Conservation (phyloP, 1,139 yeast species). For the Meyerozyma sp. region DNA sequence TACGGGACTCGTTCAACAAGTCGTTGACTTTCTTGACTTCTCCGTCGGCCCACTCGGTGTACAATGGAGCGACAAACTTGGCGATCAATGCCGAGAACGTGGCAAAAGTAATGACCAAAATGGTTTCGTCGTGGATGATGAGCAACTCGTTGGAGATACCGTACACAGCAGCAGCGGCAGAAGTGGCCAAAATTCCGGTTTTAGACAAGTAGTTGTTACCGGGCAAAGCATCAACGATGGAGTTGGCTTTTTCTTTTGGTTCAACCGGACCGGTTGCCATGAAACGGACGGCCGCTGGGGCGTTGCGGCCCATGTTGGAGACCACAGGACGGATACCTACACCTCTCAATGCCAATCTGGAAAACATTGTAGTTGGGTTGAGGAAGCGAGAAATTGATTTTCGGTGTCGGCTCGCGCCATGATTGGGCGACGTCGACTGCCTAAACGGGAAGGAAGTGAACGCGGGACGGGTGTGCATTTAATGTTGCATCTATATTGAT, state of each 20-base stretch:
- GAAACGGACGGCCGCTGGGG: conserved; percentile 51
- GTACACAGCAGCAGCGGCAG: conserved; percentile 89
- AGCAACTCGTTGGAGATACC: conserved; percentile 92
- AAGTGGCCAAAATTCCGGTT: conserved; percentile 92
- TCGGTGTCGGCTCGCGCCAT: conserved; percentile 21
- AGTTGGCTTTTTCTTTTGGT: conserved; percentile 87
- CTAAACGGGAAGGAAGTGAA: conserved; percentile 23
- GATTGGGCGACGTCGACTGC: conserved; percentile 38
- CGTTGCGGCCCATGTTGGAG: conserved; percentile 23
- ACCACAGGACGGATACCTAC: conserved; percentile 43
- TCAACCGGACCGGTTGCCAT: conserved; percentile 58
- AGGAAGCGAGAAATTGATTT: conserved; percentile 7
- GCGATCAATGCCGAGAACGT: conserved; percentile 72
- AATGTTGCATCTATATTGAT: too few species aligned
- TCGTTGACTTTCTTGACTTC: conserved; percentile 81
- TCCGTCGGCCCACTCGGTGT: conserved; percentile 91
- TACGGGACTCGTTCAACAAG: conserved; percentile 82
- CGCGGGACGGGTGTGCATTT: too few species aligned
- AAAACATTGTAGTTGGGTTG: conserved; percentile 27
- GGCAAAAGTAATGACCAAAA: conserved; percentile 73
- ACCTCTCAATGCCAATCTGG: conserved; percentile 44
- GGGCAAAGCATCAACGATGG: conserved; percentile 89
- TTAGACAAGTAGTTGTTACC: conserved; percentile 84
- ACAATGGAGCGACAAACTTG: conserved; percentile 89
- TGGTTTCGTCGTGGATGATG: conserved; percentile 91